Percentiles rank a stretch among this genome's conserved stretches.
Conservation (phyloP, 495 filamentous ascomycete species). For the Symbiotaphrina buchneri region DNA sequence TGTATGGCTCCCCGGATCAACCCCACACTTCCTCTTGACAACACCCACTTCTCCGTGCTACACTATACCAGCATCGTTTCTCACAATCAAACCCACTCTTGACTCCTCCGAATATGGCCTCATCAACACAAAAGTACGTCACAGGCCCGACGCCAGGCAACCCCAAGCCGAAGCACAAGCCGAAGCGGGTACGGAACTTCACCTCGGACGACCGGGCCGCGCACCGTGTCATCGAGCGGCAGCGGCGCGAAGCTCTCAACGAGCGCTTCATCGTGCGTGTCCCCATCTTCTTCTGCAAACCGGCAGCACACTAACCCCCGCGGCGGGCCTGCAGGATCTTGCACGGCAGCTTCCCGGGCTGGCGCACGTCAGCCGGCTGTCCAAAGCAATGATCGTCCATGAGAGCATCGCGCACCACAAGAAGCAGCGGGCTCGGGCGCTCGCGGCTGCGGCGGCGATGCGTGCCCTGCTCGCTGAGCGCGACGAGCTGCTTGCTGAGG, state of each 20-base stretch:
- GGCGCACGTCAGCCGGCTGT: slow-evolving; percentile 8
- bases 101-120: no score
- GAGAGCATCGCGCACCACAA: slow-evolving; percentile 8
- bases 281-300: no score
- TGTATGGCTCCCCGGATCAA: no score
- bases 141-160: no score
- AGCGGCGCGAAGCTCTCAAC: slow-evolving; percentile 10
- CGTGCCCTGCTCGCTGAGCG: slow-evolving; percentile 8
- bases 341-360: slow-evolving; percentile 9
- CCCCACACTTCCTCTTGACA: no score
- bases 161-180: no score
- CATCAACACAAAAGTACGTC: no score
- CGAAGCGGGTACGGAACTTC: slow-evolving; percentile 10
- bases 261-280: slow-evolving; percentile 9
- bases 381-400: slow-evolving; percentile 10
- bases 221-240: slow-evolving; percentile 10
- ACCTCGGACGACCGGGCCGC: slow-evolving; percentile 9
- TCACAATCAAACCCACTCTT: no score
- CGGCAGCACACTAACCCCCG: not conserved
- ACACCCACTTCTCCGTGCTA: no score
- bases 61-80: no score
- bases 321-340: slow-evolving; percentile 6
- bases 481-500: slow-evolving; percentile 9
- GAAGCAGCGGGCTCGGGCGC: slow-evolving; percentile 7
- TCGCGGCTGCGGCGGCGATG: slow-evolving; percentile 4